Conservation (phyloP, 2,329 filamentous ascomycete species). For the Monosporascus sp. region DNA sequence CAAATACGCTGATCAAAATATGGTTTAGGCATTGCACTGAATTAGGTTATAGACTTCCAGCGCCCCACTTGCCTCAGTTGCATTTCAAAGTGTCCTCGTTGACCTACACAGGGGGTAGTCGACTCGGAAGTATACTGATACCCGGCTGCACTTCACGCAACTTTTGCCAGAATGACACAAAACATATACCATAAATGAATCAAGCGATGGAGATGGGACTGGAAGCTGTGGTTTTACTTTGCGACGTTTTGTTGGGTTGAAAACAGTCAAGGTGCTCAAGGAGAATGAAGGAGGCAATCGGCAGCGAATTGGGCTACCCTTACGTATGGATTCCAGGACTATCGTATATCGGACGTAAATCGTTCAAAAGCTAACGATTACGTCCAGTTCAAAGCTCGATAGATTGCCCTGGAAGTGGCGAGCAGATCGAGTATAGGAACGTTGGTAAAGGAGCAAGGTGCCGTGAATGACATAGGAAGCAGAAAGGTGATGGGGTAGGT, state of each 20-base stretch:
- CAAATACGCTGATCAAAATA: background rate
- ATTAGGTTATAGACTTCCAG: constrained; percentile 2
- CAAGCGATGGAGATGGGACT: constrained; percentile 5
- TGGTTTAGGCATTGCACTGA: background rate
- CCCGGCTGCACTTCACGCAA: constrained; percentile 14
- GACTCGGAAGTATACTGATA: constrained; percentile 9
- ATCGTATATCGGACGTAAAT: constrained; percentile 11
- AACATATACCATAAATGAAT: constrained; percentile 4
- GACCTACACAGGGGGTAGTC: constrained; percentile 8
- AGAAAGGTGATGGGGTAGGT: constrained; percentile 25
- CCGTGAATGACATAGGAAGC: constrained; percentile 11
- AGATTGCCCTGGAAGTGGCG: constrained; percentile 36
- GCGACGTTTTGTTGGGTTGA: constrained; percentile 6
- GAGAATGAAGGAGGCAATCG: constrained; percentile 19
- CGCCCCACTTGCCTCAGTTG: constrained; percentile 1
- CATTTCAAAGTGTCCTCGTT: constrained; percentile 4
- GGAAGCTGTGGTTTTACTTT: constrained; percentile 1
- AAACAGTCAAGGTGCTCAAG: constrained; percentile 1
- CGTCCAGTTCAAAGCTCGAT: constrained; percentile 27
- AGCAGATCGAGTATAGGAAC: constrained; percentile 64
- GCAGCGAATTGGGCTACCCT: constrained; percentile 15
- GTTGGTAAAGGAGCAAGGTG: constrained; percentile 31
- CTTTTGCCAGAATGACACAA: constrained; percentile 1
- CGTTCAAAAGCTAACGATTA: constrained; percentile 12
- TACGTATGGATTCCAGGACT: constrained; percentile 8